phyloP scores from a whole-genome alignment of 352 stramenopile genomes.

The Globisporangium solare region DNA sequence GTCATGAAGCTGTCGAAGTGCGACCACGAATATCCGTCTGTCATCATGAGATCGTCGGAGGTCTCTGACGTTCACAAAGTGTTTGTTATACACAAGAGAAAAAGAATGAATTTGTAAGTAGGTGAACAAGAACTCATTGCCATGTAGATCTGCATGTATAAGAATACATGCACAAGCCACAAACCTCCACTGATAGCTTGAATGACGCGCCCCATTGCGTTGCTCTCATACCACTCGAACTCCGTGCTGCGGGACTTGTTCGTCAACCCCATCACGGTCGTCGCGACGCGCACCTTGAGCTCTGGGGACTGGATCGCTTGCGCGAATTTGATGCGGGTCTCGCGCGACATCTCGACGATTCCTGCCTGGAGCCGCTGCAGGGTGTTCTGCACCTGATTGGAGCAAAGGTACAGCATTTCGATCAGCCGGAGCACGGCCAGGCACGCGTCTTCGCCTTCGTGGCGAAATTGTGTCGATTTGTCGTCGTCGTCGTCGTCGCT shows the following conservation, averaged over 20 bases:
- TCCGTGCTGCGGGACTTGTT: constrained; percentile 77
- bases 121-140: no score
- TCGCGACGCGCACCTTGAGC: constrained; percentile 55
- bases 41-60: constrained; percentile 38
- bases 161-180: constrained; percentile 11
- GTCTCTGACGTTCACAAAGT: constrained; percentile 16
- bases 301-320: constrained; percentile 55
- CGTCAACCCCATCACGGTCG: constrained; percentile 63
- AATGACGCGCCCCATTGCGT: constrained; percentile 54
- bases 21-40: constrained; percentile 78
- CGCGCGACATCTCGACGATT: constrained; percentile 43
- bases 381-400: constrained; percentile 67
- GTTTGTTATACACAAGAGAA: background rate
- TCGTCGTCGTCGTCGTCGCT: constrained; percentile 22
- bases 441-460: constrained; percentile 59
- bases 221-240: constrained; percentile 78
- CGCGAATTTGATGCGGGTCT: constrained; percentile 54
- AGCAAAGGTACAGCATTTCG: constrained; percentile 78
- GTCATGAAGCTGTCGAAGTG: constrained; percentile 69
- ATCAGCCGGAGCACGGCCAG: constrained; percentile 61
- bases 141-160: background rate
- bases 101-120: background rate
- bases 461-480: constrained; percentile 19
- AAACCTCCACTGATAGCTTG: constrained; percentile 51
- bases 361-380: constrained; percentile 63